Evolutionary conservation across 371 early-diverging fungal genomes (phyloP), one percentile per base, ranked within the genome.

Genomic region (Mortierella sp.): DNA sequence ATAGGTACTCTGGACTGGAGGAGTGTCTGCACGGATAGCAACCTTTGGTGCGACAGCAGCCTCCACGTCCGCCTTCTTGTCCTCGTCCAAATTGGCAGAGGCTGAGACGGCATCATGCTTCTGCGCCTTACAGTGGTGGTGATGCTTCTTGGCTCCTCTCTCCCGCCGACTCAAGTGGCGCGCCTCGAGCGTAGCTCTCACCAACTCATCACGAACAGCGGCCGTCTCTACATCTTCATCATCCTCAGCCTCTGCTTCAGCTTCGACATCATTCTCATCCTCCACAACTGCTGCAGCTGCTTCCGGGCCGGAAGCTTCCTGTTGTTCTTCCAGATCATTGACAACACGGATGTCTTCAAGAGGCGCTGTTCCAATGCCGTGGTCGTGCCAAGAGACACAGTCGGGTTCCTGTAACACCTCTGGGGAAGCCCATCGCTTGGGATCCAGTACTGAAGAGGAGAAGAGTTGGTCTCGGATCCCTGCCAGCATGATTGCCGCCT

Each of bases 361-460:
- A n/a, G 76, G 76, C 1, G 75, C 40, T 8, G 53, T 40, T 19
- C 74, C 69, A 11, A 77, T 44, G 16, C 74, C 80, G n/a, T 50
- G 83, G 48, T 80, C 77, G 2, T 54, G 31, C 44, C 79, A 72
- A 2, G 84, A 83, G 19, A 83, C 84, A 59, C 84, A 83, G 51
- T 77, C 55, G 2, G 80, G 80, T 24, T 83, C 80, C 44, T 83
- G 78, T n/a, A 77, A 24, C 6, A 71, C 67, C 0, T 44, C 59
- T 1, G 80, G 57, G 14, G 67, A 2, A 3, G 84, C 80, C 84
- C 80, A 83, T 13, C 84, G 80, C 5, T 43, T 34, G 28, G 80
- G 37, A 64, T 71, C 59, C 14, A 43, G 8, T 31, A 31, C 31
- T 31, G 61, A 28, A 4, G 55, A 37, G 3, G 74, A 14, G n/a